These are phyloP conservation scores for Podosphaera fusca DNA, from an alignment of 2,329 filamentous ascomycete species.

Conservation along the genomic window DNA sequence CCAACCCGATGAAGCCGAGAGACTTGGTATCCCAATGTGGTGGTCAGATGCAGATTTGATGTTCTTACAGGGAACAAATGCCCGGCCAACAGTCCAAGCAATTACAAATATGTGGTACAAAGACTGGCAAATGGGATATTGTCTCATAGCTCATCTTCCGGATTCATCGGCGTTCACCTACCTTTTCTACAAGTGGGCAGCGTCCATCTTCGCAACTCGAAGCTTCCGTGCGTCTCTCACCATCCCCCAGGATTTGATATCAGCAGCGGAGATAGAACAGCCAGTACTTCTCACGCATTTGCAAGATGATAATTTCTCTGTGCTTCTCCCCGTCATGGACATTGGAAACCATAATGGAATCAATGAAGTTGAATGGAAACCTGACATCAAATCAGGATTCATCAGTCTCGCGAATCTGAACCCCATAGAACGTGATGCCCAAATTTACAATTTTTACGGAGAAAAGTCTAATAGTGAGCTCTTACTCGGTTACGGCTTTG, in stretches of 20 bases:
- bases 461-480: slow-evolving; percentile 53
- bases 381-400: slow-evolving; percentile 17
- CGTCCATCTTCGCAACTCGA: slow-evolving; percentile 38
- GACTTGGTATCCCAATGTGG: slow-evolving; percentile 35
- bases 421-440: slow-evolving; percentile 25
- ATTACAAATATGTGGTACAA: slow-evolving; percentile 10
- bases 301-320: slow-evolving; percentile 20
- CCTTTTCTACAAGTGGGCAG: slow-evolving; percentile 39
- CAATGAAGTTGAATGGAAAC: slow-evolving; percentile 35
- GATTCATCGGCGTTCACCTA: slow-evolving; percentile 8
- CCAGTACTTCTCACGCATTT: slow-evolving; percentile 6
- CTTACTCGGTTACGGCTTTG: slow-evolving; percentile 39
- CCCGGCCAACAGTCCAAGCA: slow-evolving; percentile 10
- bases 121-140: slow-evolving; percentile 9
- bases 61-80: slow-evolving; percentile 20
- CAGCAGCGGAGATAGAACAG: background rate
- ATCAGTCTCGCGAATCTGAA: slow-evolving; percentile 24
- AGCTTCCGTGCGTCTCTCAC: slow-evolving; percentile 37
- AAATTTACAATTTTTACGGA: slow-evolving; percentile 49
- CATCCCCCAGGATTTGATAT: slow-evolving; percentile 16
- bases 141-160: slow-evolving; percentile 3
- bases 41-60: slow-evolving; percentile 38
- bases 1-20: slow-evolving; percentile 27
- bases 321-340: slow-evolving; percentile 48
- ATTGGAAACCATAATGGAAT: slow-evolving; percentile 47